A percentile compares a stretch with the other conserved stretches of the same genome.
These are phyloP conservation scores for Pythium brassicae DNA, from an alignment of 352 stramenopile genomes.

Conservation along the genomic window DNA sequence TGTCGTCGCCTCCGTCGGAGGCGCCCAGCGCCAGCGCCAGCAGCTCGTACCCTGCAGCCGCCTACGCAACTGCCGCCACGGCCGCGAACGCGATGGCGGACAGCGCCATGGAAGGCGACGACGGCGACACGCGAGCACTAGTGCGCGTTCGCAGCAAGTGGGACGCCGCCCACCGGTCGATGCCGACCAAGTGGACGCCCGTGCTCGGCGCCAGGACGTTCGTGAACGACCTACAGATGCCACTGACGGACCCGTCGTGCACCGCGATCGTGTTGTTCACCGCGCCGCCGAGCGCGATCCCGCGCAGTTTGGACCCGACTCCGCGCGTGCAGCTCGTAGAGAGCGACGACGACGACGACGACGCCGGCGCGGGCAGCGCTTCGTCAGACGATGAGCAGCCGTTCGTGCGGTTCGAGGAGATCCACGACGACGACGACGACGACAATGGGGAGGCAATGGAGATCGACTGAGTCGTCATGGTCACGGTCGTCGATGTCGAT, in stretches of 20 bases:
- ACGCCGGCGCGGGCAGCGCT: constrained; percentile 7
- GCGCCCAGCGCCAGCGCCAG: constrained; percentile 11
- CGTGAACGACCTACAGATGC: constrained; percentile 10
- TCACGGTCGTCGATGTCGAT: neutral
- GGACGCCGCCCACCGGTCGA: neutral
- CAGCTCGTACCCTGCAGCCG: no score
- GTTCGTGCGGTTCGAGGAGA: constrained; percentile 69
- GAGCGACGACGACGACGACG: constrained; percentile 33
- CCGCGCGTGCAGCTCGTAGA: constrained; percentile 55
- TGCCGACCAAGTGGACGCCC: constrained; percentile 4
- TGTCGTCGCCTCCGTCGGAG: constrained; percentile 37
- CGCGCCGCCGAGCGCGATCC: constrained; percentile 24
- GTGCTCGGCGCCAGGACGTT: neutral
- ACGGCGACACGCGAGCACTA: neutral
- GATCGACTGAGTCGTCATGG: constrained; percentile 36
- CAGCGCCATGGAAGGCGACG: constrained; percentile 13
- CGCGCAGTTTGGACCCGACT: constrained; percentile 15
- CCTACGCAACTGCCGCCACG: no score
- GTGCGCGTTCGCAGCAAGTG: constrained; percentile 1
- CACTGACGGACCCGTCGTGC: constrained; percentile 24
- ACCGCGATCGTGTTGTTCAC: constrained; percentile 62
- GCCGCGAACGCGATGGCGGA: constrained; percentile 33
- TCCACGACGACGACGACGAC: constrained; percentile 55
- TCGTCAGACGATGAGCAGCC: constrained; percentile 11
- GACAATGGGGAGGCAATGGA: constrained; percentile 71